Evolutionary conservation across 1,284 basidiomycete species (phyloP).

Genomic region (Anthracocystis setariae): DNA sequence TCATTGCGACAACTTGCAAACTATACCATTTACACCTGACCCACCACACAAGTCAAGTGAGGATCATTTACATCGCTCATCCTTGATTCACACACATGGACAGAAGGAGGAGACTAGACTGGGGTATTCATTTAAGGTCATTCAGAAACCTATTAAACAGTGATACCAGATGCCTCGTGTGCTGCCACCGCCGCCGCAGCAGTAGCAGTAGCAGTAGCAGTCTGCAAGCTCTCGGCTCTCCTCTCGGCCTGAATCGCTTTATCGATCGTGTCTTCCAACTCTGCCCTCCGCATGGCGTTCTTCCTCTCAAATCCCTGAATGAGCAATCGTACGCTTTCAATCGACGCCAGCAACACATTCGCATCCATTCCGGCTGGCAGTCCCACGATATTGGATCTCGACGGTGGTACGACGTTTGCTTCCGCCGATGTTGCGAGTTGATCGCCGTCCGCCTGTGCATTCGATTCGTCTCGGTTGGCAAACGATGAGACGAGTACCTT

Average conservation of each 20-base stretch:
- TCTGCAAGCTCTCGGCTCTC: slow-evolving; percentile 27
- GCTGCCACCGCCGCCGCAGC: neutral
- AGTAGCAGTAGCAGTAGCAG: neutral
- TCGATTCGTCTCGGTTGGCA: neutral
- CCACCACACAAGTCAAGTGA: no score
- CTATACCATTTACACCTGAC: no score
- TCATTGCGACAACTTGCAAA: neutral
- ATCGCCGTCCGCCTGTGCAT: neutral
- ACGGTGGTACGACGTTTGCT: neutral
- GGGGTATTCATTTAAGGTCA: no score
- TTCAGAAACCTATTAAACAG: neutral
- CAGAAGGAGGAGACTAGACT: no score
- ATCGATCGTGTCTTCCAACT: slow-evolving; percentile 45
- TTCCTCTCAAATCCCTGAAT: slow-evolving; percentile 48
- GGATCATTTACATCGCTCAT: no score
- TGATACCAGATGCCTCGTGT: slow-evolving; percentile 4
- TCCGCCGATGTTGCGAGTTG: neutral
- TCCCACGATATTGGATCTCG: neutral
- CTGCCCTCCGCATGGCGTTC: slow-evolving; percentile 45
- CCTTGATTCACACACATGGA: no score
- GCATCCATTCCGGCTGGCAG: slow-evolving; percentile 26
- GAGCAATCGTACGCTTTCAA: slow-evolving; percentile 46
- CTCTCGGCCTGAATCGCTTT: slow-evolving; percentile 37
- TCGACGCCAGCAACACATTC: slow-evolving; percentile 42
- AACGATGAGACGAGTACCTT: slow-evolving; percentile 27